A percentile compares a stretch with the other conserved stretches of the same genome.
Evolutionary conservation across 495 filamentous ascomycete genomes (phyloP).

Genomic region (Haplographium delicatum): DNA sequence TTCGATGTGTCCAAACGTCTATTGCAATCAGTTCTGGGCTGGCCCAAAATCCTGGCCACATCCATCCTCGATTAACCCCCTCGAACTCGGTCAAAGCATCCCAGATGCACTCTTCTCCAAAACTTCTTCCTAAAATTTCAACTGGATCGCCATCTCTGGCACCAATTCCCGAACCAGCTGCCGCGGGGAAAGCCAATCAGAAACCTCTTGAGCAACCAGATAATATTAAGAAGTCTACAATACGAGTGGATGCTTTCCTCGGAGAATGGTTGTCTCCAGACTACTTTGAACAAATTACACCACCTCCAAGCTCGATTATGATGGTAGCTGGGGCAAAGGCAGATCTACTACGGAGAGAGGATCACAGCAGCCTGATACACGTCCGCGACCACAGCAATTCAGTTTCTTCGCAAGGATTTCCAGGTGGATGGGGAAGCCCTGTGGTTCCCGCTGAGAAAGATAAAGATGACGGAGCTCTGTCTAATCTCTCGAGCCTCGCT

Average conservation of each 20-base stretch:
- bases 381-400: slow-evolving; percentile 23
- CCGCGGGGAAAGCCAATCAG: slow-evolving; percentile 1
- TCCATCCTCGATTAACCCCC: slow-evolving; percentile 1
- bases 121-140: slow-evolving; percentile 7
- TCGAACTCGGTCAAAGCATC: slow-evolving; percentile 3
- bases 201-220: slow-evolving; percentile 11
- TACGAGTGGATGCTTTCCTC: slow-evolving; percentile 86
- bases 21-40: slow-evolving; percentile 87
- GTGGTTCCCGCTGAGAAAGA: slow-evolving; percentile 16
- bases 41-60: slow-evolving; percentile 51
- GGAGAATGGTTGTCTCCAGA: slow-evolving; percentile 93
- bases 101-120: slow-evolving; percentile 17
- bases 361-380: slow-evolving; percentile 47
- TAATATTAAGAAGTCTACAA: slow-evolving; percentile 44
- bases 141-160: slow-evolving; percentile 18
- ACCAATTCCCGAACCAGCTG: slow-evolving; percentile 16
- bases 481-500: slow-evolving; percentile 17
- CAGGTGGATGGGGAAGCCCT: slow-evolving; percentile 55
- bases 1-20: slow-evolving; percentile 90
- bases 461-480: slow-evolving; percentile 20
- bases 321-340: slow-evolving; percentile 86
- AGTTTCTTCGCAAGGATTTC: slow-evolving; percentile 45
- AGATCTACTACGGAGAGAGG: slow-evolving; percentile 68
- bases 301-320: slow-evolving; percentile 76
- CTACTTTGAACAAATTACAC: slow-evolving; percentile 89